phyloP scores from a whole-genome alignment of 1,284 basidiomycete species.

The Vanrija pseudolonga region DNA sequence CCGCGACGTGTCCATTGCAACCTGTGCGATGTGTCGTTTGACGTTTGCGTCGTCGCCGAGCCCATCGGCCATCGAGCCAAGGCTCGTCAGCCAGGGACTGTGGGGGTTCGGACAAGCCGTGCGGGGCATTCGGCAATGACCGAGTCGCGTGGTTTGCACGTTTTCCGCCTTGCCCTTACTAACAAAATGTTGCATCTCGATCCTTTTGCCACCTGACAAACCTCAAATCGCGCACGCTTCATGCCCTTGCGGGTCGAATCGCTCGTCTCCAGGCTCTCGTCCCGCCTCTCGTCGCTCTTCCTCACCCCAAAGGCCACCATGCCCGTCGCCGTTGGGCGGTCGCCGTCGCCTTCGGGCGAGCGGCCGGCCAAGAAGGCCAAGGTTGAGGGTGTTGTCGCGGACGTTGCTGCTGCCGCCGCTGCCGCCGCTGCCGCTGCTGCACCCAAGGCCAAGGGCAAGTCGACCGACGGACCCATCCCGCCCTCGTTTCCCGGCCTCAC shows the following conservation, averaged over 20 bases:
- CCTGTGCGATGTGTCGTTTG: too few species aligned
- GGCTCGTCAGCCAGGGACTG: too few species aligned
- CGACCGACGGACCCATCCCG: neutral
- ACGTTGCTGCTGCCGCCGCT: neutral
- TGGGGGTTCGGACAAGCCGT: too few species aligned
- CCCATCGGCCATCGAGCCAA: too few species aligned
- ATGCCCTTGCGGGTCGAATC: neutral
- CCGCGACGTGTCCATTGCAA: too few species aligned
- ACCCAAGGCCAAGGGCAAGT: neutral
- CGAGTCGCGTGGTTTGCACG: neutral
- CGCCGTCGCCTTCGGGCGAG: constrained; percentile 7
- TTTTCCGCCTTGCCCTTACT: neutral
- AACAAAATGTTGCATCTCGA: too few species aligned
- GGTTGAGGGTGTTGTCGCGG: neutral
- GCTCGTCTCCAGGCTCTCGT: neutral
- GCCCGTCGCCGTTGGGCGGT: neutral
- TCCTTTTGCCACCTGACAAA: neutral
- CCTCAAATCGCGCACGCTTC: neutral
- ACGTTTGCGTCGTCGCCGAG: too few species aligned
- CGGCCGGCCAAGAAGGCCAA: constrained; percentile 6
- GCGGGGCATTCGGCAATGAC: neutral
- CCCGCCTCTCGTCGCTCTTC: neutral
- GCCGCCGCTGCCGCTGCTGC: neutral
- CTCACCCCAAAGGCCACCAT: neutral
- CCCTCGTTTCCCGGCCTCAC: too few species aligned